Evolutionary conservation across 495 filamentous ascomycete species (phyloP).

Genomic region (Diplogelasinospora grovesii): DNA sequence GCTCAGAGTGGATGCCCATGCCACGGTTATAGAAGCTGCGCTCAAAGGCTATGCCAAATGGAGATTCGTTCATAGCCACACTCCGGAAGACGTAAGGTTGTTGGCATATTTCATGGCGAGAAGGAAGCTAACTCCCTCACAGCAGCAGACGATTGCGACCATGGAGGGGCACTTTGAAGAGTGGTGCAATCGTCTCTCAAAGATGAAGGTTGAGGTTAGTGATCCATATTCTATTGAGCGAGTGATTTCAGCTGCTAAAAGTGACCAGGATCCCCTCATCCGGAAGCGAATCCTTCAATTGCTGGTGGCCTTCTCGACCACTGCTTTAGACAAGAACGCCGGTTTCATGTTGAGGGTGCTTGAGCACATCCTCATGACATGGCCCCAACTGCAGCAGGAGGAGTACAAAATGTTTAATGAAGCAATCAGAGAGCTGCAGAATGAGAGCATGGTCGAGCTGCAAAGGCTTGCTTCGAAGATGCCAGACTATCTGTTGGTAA

Average conservation of each 20-base stretch:
- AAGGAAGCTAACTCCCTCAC: slow-evolving; percentile 1
- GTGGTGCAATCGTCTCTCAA: slow-evolving; percentile 73
- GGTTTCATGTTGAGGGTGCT: slow-evolving; percentile 79
- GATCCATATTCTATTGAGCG: not conserved
- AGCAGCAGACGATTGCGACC: slow-evolving; percentile 54
- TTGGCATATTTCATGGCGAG: slow-evolving; percentile 21
- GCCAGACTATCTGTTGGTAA: slow-evolving; percentile 74
- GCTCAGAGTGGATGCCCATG: slow-evolving; percentile 79
- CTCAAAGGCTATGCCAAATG: slow-evolving; percentile 85
- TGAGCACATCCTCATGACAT: slow-evolving; percentile 80
- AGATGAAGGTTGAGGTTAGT: slow-evolving; percentile 64
- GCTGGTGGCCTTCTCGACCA: slow-evolving; percentile 77
- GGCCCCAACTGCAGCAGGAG: slow-evolving; percentile 59
- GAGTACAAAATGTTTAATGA: slow-evolving; percentile 71
- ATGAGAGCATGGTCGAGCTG: slow-evolving; percentile 73
- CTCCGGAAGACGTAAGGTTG: slow-evolving; percentile 47
- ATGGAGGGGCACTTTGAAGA: slow-evolving; percentile 65
- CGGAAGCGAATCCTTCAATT: slow-evolving; percentile 77
- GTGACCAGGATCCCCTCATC: slow-evolving; percentile 68
- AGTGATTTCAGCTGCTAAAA: not conserved
- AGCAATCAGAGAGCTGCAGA: slow-evolving; percentile 83
- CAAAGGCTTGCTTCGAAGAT: slow-evolving; percentile 85
- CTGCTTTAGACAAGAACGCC: slow-evolving; percentile 68
- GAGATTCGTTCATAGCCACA: slow-evolving; percentile 49
- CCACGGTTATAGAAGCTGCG: slow-evolving; percentile 83